Base-by-base conservation (phyloP, 2,329 filamentous ascomycete species). In the Xylaria digitata region DNA sequence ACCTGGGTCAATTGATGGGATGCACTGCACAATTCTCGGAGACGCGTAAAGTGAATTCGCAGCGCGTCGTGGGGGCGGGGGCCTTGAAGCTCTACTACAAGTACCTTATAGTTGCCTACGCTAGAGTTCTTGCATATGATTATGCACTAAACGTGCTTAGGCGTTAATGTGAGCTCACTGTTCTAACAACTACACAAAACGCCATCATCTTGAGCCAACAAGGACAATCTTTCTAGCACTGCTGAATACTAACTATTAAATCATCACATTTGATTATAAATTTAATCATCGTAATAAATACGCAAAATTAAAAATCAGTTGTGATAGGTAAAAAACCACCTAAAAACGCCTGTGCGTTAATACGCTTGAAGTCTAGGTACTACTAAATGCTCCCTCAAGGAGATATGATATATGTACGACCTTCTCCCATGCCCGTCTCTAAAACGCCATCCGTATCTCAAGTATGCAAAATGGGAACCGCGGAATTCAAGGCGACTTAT, bases 41-140 rank as follows among this genome's bases (percentile, higher is more conserved):
- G 73, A 75, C 74, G 74, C 74, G 74, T 75, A 70, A 74, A 76
- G 75, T 75, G 73, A 67, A 71, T 61, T 54, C 43, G 21, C 30
- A 66, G 69, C 74, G 74, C 74, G 74, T 75, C 60, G 56, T 58
- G 55, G 60, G 59, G 61, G 57, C 45, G 52, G 61, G 61, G 63
- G 40, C 50, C 19, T 6, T 46, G 5, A 8, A 15, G n/a, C 26
- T 26, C 21, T 34, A 34, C 32, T n/a, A n/a, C 9, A 4, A 34
- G 32, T 40, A 40, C 37, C 37, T 40, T 5, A 4, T 40, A 40
- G 5, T 6, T 13, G 3, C 37, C 37, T 13, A 40, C 9, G 13
- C 6, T 21, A 6, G 11, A 13, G 23, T 26, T 17, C 11, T 11
- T 54, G 34, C 34, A 54, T 54, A 53, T 32, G 7, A 32, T 17